Evolutionary conservation across 164 flowering plant genomes (phyloP), one percentile per base, ranked within the genome.

Genomic region (Magnolia changhungtana): DNA sequence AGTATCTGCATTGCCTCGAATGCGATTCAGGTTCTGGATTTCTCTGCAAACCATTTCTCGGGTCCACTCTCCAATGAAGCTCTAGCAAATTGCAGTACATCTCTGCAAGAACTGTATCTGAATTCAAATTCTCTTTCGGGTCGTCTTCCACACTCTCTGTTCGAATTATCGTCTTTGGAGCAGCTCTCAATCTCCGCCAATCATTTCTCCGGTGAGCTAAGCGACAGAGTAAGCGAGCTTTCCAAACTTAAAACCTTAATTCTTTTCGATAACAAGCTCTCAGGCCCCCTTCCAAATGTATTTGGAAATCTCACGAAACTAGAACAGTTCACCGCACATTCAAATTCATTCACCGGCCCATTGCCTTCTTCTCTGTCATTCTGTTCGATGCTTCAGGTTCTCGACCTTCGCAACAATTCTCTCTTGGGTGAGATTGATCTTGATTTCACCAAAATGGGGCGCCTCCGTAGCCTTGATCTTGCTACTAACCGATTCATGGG

Each of bases 331-430:
- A 74, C 68, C 78, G 94, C 91, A 27, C 88, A 85, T 76, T 84
- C 96, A 23, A 92, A 94, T 87, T 73, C 69, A 13, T 89, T 92
- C 52, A 81, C 85, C 49, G 97, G 97, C 45, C 67, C 74, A 29
- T 80, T 92, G 79, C 97, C 98, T 29, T 63, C 86, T 10, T 81
- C 88, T 72, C 67, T 94, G 64, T 55, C 89, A 10, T 72, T 77
- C 1, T 89, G 93, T 78, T 80, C 91, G 8, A 83, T 75, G 76
- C 88, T 94, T 77, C 79, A 77, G 20, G 82, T 86, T 50, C 91
- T 94, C 82, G 88, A 91, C 82, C 87, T 94, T 79, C 73, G 94
- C 66, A 89, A 91, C 85, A 94, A 92, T 81, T 88, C 95, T 50
- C 79, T 94, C 10, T 65, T 70, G 0, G 97, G 96, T 1, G 23